Evolutionary conservation across 1,284 basidiomycete genomes (phyloP).

Genomic region (Mycosarcoma mackinlayi): DNA sequence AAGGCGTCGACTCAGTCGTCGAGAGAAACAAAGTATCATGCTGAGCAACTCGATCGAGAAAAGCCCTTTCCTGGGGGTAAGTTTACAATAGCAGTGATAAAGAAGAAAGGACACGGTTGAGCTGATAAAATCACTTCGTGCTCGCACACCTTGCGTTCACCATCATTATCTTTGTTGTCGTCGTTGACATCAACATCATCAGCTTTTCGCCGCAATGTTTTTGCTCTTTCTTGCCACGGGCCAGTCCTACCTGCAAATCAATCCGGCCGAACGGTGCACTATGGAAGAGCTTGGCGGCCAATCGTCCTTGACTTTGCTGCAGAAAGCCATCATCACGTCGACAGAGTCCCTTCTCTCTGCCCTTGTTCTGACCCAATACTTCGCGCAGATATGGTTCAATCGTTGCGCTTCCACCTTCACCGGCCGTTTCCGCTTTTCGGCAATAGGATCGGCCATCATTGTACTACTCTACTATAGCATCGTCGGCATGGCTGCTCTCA

Average conservation of each 20-base stretch:
- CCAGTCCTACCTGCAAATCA: background rate
- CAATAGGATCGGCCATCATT: background rate
- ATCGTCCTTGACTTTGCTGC: no score
- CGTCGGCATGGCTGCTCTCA: no score
- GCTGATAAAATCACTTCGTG: no score
- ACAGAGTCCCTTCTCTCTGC: background rate
- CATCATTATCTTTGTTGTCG: no score
- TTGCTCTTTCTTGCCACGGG: conserved; percentile 1
- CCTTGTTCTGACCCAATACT: background rate
- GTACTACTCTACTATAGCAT: no score
- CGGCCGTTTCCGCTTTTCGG: conserved; percentile 13
- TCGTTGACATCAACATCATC: no score
- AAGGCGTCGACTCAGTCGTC: conserved; percentile 13
- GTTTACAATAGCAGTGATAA: no score
- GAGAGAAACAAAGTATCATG: conserved; percentile 8
- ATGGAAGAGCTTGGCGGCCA: conserved; percentile 1
- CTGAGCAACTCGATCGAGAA: conserved; percentile 6
- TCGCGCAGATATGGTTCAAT: conserved; percentile 16
- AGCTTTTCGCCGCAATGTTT: conserved; percentile 1
- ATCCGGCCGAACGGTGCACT: background rate
- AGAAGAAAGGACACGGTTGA: no score
- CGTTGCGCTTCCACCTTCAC: conserved; percentile 4
- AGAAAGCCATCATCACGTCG: background rate
- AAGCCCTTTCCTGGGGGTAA: conserved; percentile 11
- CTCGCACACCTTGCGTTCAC: no score